phyloP scores from a whole-genome alignment of 441 rosid genomes.

The Erodium moschatum region DNA sequence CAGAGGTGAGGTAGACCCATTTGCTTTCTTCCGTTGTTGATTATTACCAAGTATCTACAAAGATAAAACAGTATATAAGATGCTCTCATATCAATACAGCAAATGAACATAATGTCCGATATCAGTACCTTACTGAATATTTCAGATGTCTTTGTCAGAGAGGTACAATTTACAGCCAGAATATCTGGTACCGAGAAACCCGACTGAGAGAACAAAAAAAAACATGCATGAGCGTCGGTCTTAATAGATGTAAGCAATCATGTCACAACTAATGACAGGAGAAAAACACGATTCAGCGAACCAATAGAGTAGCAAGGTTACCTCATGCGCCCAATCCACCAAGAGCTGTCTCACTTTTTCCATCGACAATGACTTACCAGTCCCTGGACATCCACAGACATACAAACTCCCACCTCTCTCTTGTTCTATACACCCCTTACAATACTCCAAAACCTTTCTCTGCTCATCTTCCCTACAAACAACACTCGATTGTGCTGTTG shows the following conservation, averaged over 20 bases:
- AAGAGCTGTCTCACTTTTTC: slow-evolving; percentile 20
- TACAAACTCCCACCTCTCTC: slow-evolving; percentile 18
- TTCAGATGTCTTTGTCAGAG: slow-evolving; percentile 49
- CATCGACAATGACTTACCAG: slow-evolving; percentile 26
- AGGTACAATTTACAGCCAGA: slow-evolving; percentile 54
- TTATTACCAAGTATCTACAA: slow-evolving; percentile 46
- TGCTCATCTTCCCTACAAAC: slow-evolving; percentile 23
- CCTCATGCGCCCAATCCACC: slow-evolving; percentile 24
- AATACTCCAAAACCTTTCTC: slow-evolving; percentile 19
- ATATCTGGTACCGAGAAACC: slow-evolving; percentile 45
- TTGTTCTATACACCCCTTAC: slow-evolving; percentile 12
- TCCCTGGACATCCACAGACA: slow-evolving; percentile 26
- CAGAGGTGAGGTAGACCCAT: slow-evolving; percentile 38
- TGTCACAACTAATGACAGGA: background rate
- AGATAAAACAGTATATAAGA: slow-evolving; percentile 22
- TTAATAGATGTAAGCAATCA: background rate
- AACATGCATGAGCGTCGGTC: background rate
- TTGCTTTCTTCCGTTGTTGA: slow-evolving; percentile 29
- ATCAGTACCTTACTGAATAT: slow-evolving; percentile 63
- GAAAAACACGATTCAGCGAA: background rate
- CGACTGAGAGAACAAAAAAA: slow-evolving; percentile 24
- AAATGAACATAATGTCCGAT: background rate
- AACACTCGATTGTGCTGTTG: slow-evolving; percentile 10
- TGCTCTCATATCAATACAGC: background rate
- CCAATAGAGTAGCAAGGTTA: background rate